A percentile compares a stretch with the other conserved stretches of the same genome.
Conservation (phyloP, 164 flowering plant species). For the Aristolochia californica region DNA sequence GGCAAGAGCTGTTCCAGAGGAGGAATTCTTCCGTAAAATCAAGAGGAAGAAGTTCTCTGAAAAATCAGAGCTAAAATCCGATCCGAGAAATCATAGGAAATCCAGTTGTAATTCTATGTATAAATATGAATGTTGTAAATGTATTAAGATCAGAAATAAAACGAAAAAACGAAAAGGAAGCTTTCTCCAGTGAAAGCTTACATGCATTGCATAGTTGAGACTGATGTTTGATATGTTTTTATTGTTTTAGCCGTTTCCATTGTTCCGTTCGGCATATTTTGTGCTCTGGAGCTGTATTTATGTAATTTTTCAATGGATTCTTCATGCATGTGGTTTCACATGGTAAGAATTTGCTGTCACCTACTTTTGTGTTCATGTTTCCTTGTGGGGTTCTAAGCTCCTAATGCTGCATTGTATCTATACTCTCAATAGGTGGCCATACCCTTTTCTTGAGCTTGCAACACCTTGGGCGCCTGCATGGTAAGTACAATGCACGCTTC, state of each 20-base stretch:
- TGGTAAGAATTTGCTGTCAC: conserved; percentile 25
- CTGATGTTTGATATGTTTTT: neutral
- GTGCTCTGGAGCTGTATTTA: conserved; percentile 54
- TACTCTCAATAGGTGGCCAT: conserved; percentile 70
- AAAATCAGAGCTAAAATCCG: no score
- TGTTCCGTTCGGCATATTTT: conserved; percentile 54
- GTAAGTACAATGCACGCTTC: conserved; percentile 18
- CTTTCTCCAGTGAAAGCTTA: no score
- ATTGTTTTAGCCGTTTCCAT: conserved; percentile 44
- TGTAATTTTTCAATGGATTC: conserved; percentile 52
- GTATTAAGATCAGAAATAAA: no score
- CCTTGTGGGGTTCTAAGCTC: neutral
- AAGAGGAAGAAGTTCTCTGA: no score
- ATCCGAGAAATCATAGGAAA: no score
- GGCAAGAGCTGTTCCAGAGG: no score
- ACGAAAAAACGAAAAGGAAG: no score
- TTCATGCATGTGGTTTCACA: conserved; percentile 55
- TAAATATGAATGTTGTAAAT: no score
- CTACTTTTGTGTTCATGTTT: neutral
- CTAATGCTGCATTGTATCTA: neutral
- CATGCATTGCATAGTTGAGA: neutral
- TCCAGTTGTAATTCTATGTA: no score
- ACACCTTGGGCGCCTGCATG: conserved; percentile 73
- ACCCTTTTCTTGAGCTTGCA: conserved; percentile 67
- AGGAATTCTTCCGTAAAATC: no score